phyloP scores from a whole-genome alignment of 2,329 filamentous ascomycete genomes.

The Zymoseptoria pseudotritici region DNA sequence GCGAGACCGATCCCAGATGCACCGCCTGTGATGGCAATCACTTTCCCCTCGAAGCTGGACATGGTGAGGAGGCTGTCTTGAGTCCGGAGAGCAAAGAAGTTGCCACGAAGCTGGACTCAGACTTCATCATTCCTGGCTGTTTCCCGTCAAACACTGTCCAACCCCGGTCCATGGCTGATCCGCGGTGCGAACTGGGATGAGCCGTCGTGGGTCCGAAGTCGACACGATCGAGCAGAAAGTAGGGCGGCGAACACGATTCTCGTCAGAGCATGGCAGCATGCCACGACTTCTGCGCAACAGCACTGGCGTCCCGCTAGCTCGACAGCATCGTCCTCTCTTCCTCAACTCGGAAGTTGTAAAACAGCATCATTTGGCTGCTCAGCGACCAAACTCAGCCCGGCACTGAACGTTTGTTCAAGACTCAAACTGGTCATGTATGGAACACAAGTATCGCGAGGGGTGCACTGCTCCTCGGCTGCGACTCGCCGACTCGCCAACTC shows the following conservation, averaged over 20 bases:
- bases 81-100: background rate
- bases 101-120: background rate
- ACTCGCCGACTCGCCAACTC: no score
- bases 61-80: background rate
- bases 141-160: background rate
- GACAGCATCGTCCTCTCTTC: no score
- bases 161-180: background rate
- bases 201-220: background rate
- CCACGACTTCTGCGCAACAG: background rate
- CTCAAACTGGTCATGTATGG: no score
- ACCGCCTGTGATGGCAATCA: slow-evolving; percentile 44
- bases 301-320: no score
- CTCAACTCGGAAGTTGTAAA: no score
- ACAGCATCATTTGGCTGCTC: no score
- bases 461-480: no score
- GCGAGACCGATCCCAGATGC: slow-evolving; percentile 45
- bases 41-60: slow-evolving; percentile 27
- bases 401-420: no score
- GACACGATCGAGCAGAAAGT: background rate
- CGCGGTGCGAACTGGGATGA: background rate
- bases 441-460: no score
- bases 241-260: background rate
- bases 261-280: background rate
- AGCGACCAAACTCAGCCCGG: no score
- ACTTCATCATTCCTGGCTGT: background rate